A percentile compares a stretch with the other conserved stretches of the same genome.
Evolutionary conservation across 2,329 filamentous ascomycete genomes (phyloP).

Genomic region (Celoporthe dispersa): DNA sequence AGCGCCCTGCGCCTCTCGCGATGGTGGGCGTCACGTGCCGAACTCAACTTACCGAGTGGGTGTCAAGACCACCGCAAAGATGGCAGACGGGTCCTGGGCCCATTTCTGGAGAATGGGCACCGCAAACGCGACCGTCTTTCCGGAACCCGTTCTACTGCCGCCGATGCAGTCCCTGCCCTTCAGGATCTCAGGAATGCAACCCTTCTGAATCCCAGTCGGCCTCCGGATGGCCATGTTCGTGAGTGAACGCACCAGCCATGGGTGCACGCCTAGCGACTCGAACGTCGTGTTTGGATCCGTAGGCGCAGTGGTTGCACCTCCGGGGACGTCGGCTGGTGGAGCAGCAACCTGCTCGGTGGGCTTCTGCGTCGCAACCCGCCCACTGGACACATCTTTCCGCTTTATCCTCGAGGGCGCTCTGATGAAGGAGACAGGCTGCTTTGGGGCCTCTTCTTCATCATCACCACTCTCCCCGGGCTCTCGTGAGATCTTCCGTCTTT

Average conservation of each 20-base stretch:
- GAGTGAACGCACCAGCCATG: constrained; percentile 88
- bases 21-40: not conserved
- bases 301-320: constrained; percentile 44
- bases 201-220: constrained; percentile 91
- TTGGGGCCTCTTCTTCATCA: constrained; percentile 40
- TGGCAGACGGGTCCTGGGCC: constrained; percentile 88
- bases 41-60: constrained; percentile 67
- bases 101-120: constrained; percentile 93
- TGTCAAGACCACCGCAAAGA: constrained; percentile 88
- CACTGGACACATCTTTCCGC: constrained; percentile 36
- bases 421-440: constrained; percentile 44
- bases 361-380: constrained; percentile 20
- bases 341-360: constrained; percentile 18
- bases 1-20: too few species aligned
- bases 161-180: constrained; percentile 93
- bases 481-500: constrained; percentile 47
- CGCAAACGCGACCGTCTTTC: constrained; percentile 96
- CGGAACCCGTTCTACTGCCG: constrained; percentile 91
- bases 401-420: constrained; percentile 59
- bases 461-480: constrained; percentile 37
- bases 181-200: constrained; percentile 90
- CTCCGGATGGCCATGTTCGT: constrained; percentile 74
- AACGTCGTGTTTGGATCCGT: constrained; percentile 68
- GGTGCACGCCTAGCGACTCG: constrained; percentile 71
- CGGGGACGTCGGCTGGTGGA: constrained; percentile 40